These are phyloP conservation scores for Hordeum pubiflorum DNA, from an alignment of 202 grass and related monocot genomes.

Conservation along the genomic window DNA sequence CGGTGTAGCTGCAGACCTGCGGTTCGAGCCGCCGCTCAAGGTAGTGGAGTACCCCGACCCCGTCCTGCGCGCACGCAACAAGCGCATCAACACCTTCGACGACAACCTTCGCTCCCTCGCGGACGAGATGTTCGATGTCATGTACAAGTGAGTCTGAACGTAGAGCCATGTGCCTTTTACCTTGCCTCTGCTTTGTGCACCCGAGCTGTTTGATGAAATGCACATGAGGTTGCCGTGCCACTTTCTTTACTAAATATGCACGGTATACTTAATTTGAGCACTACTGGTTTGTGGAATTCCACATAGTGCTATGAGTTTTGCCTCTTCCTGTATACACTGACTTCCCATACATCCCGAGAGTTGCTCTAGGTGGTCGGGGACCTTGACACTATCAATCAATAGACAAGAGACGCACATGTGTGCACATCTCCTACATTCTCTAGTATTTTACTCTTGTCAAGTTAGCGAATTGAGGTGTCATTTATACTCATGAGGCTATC, in stretches of 20 bases:
- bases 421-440: neutral
- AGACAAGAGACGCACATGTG: neutral
- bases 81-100: conserved; percentile 77
- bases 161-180: neutral
- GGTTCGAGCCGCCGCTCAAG: conserved; percentile 63
- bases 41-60: conserved; percentile 86
- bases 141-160: conserved; percentile 81
- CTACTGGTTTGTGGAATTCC: neutral
- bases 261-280: neutral
- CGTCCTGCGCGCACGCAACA: conserved; percentile 67
- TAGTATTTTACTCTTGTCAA: neutral
- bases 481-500: neutral
- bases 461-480: neutral
- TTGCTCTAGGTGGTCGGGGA: neutral
- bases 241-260: neutral
- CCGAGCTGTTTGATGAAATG: conserved; percentile 4
- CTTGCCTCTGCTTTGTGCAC: neutral
- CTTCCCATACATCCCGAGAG: neutral
- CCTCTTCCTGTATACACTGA: no score
- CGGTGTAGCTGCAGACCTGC: conserved; percentile 65
- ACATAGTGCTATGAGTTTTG: no score
- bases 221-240: neutral
- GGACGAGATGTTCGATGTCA: conserved; percentile 86
- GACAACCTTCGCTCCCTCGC: conserved; percentile 58
- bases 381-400: neutral